These are phyloP conservation scores for Pestalotiopsis sp. DNA, from an alignment of 2,329 filamentous ascomycete genomes.

Conservation along the genomic window DNA sequence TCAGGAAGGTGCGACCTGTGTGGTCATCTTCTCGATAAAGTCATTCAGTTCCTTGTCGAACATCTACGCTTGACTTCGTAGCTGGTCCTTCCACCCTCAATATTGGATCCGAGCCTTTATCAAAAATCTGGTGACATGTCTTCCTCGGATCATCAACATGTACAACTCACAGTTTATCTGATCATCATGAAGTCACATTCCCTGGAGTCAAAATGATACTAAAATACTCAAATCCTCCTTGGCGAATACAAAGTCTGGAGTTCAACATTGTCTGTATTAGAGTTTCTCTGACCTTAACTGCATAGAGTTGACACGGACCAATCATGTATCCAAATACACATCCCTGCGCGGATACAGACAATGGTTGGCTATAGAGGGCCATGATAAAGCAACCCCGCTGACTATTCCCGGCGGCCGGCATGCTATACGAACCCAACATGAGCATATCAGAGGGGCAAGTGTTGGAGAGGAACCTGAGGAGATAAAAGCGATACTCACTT, in stretches of 20 bases:
- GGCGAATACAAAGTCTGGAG: not conserved
- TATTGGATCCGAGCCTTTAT: too few species aligned
- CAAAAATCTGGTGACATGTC: too few species aligned
- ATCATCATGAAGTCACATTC: too few species aligned
- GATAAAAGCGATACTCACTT: not conserved
- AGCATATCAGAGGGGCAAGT: not conserved
- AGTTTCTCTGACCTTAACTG: not conserved
- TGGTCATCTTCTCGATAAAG: too few species aligned
- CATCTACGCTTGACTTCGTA: too few species aligned
- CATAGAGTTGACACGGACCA: not conserved
- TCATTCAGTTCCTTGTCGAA: too few species aligned
- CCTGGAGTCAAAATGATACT: too few species aligned
- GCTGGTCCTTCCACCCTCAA: too few species aligned
- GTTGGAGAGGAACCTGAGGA: not conserved
- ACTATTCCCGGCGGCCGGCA: not conserved
- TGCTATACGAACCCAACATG: not conserved
- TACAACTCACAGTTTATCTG: too few species aligned
- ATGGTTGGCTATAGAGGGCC: not conserved
- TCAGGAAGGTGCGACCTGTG: too few species aligned
- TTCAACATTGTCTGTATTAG: not conserved
- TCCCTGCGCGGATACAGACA: not conserved
- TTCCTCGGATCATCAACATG: too few species aligned
- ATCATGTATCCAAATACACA: not conserved
- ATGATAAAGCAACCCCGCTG: not conserved
- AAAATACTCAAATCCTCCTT: not conserved